Evolutionary conservation across 2,329 filamentous ascomycete species (phyloP), one percentile per base, ranked within the genome.

Genomic region (Epichloe glyceriae): DNA sequence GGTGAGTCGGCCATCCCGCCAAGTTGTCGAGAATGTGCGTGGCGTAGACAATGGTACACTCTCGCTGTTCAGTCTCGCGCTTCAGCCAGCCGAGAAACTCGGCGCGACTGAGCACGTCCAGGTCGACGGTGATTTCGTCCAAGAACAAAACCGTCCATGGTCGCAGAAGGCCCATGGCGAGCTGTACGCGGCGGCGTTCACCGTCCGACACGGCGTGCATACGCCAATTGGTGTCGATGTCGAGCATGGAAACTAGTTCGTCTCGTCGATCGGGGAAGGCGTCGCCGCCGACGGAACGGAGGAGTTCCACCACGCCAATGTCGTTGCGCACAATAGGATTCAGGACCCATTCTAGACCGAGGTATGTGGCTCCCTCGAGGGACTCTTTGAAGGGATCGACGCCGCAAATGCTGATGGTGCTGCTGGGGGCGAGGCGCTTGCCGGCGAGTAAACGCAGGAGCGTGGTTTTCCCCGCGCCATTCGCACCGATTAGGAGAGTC

Each of bases 1-100:
- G 74, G 69, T 98, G 90, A 1, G 87, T 95, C 6, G 93, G 93
- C 93, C 93, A 98, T 19, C 84, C 83, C 0, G 89, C 89, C 47
- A 98, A 72, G 65, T 97, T 96, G 64, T 98, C 93, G 58, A 98
- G 71, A 56, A 98, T 96, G 68, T 98, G 93, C 14, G 93, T 98
- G 7, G 93, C 93, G 65, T 98, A 98, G 33, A 98, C 89, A 60
- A 98, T 87, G 4, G 93, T 96, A 64, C 90, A 96, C 39, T 81
- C 75, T 49, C 91, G 75, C 7, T 64, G 73, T 69, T 91, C 85
- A 0, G 91, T 96, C 79, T 98, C 93, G 53, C 75, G 74, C 69
- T 89, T 89, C 62, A 98, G 69, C 73, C 91, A 98, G 42, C 70
- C 75, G 34, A 98, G 74, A 66, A 98, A 98, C 64, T 90, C 84